Conservation (phyloP, 2,329 filamentous ascomycete species). For the Colletotrichum tropicicola region DNA sequence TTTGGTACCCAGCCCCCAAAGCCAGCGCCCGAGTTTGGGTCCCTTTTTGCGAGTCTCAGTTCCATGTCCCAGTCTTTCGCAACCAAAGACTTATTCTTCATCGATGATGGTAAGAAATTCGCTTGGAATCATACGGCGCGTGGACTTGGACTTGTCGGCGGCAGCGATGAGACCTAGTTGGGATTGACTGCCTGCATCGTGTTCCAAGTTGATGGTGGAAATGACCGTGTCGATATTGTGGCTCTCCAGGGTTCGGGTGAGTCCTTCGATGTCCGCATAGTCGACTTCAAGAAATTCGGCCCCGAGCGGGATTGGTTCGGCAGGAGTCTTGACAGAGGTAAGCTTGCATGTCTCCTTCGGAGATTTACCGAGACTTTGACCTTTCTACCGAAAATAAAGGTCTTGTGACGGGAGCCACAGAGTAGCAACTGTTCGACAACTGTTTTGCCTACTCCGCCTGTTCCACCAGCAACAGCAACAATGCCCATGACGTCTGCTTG, state of each 20-base stretch:
- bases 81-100: too few relatives aligned
- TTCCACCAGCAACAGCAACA: conserved; percentile 56
- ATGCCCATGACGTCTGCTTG: conserved; percentile 33
- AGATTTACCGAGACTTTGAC: conserved; percentile 1
- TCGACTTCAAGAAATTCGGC: conserved; percentile 35
- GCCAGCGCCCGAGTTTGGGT: conserved; percentile 4
- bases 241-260: conserved; percentile 38
- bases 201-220: conserved; percentile 44
- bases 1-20: neutral
- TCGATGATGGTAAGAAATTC: conserved; percentile 39
- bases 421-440: conserved; percentile 53
- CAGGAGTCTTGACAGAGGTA: conserved; percentile 14
- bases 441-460: conserved; percentile 51
- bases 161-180: conserved; percentile 53
- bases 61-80: neutral
- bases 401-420: conserved; percentile 42
- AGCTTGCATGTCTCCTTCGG: neutral
- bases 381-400: conserved; percentile 43
- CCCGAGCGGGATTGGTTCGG: conserved; percentile 29
- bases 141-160: conserved; percentile 45
- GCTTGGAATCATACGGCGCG: conserved; percentile 53
- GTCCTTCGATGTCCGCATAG: conserved; percentile 34
- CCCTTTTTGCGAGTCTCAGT: neutral
- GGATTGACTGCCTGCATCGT: conserved; percentile 34
- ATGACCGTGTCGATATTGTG: conserved; percentile 54